A percentile compares a stretch with the other conserved stretches of the same genome.
phyloP scores from a whole-genome alignment of 306 rosid genomes.

The Aeschynomene evenia region DNA sequence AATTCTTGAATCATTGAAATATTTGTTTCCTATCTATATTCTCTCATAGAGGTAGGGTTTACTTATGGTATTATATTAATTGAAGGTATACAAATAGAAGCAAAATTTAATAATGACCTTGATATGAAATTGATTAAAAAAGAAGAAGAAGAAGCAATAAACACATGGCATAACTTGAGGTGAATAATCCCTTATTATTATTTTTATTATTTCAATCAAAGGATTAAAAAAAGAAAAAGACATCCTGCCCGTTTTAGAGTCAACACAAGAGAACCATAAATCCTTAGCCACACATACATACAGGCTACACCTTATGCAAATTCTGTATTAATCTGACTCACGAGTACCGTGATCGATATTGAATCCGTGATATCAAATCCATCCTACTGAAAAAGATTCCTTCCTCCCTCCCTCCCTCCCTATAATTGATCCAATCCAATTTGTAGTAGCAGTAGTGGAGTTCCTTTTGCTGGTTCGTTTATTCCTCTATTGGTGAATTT shows the following conservation, averaged over 20 bases:
- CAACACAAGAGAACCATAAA: neutral
- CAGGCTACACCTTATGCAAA: neutral
- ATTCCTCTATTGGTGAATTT: neutral
- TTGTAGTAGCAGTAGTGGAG: neutral
- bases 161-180: neutral
- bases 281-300: neutral
- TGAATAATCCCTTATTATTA: neutral
- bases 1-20: too few species aligned
- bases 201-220: neutral
- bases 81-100: too few species aligned
- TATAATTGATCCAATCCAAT: conserved; percentile 7
- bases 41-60: too few species aligned
- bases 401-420: too few species aligned
- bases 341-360: neutral
- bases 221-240: neutral
- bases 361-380: too few species aligned
- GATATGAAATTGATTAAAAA: too few species aligned
- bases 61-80: too few species aligned
- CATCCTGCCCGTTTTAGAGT: neutral
- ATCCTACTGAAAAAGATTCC: conserved; percentile 26
- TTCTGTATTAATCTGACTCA: neutral
- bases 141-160: neutral
- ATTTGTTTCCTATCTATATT: too few species aligned
- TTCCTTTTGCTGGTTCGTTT: neutral
- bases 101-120: too few species aligned